phyloP scores from a whole-genome alignment of 2,329 filamentous ascomycete species.

The Nigrospora sphaerica region DNA sequence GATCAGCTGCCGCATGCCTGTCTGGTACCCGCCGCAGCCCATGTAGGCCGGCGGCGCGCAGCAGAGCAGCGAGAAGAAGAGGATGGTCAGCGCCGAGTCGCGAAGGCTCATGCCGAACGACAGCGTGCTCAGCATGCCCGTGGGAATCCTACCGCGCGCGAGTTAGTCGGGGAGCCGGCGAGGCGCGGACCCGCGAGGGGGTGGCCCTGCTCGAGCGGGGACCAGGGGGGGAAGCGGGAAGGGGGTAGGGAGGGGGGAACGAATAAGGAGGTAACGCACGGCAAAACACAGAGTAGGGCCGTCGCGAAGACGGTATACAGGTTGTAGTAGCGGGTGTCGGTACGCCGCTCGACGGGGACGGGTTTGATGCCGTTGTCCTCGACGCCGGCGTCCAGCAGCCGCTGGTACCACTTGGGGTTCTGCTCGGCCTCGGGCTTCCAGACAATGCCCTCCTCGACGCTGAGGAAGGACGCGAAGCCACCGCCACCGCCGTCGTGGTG shows the following conservation, averaged over 20 bases:
- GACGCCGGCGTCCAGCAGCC: constrained; percentile 35
- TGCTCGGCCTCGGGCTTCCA: constrained; percentile 20
- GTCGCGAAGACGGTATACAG: constrained; percentile 57
- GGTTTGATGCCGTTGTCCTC: constrained; percentile 50
- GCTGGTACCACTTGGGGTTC: constrained; percentile 32
- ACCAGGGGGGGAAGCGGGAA: not conserved
- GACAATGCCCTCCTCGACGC: constrained; percentile 23
- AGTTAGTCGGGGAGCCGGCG: no score
- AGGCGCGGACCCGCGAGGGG: no score
- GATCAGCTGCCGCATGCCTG: constrained; percentile 52
- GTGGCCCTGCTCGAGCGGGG: no score
- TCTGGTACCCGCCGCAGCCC: constrained; percentile 45
- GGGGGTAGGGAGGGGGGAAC: not conserved
- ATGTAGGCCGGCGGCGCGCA: constrained; percentile 48
- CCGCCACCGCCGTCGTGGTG: constrained; percentile 6
- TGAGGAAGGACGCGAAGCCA: constrained; percentile 15
- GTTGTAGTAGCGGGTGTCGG: constrained; percentile 43
- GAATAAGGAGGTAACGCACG: constrained; percentile 32
- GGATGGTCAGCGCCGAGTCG: constrained; percentile 47
- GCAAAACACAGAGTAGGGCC: constrained; percentile 47
- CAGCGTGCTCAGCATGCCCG: constrained; percentile 50
- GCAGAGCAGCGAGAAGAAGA: constrained; percentile 51
- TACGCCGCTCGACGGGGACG: constrained; percentile 46
- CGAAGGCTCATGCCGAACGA: constrained; percentile 46
- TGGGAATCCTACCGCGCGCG: constrained; percentile 36